Evolutionary conservation across 2,329 filamentous ascomycete genomes (phyloP), one percentile per base, ranked within the genome.

Genomic region (Thelonectria blattea): DNA sequence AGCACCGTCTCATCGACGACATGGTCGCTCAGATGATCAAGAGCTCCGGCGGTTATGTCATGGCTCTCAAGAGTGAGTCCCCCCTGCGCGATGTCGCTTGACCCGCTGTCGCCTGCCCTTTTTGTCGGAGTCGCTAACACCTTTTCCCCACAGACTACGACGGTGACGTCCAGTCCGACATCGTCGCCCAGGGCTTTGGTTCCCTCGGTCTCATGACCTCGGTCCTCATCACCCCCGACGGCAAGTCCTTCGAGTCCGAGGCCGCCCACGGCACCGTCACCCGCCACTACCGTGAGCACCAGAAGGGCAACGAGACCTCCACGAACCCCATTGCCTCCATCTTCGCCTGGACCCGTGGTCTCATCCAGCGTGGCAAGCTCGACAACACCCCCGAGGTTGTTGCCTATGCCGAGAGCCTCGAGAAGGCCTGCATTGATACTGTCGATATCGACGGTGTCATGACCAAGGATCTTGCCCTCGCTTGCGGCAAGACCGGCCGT

Each of bases 11-110:
- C 70, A 98, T 99, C 75, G 95, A 99, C 81, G 95, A 99, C 81
- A 98, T 99, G 95, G 95, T 99, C 66, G 95, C 95, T 51, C 95
- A 99, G 86, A 99, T 99, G 95, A 91, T 99, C 85, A 99, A 99
- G 91, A 95, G 91, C 81, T 88, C 90, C 73, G 95, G 95, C 71
- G 95, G 95, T 65, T 97, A 95, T 81, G 88, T 98, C 76, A 97
- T 98, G 85, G 95, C 95, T 64, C 87, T 98, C 78, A 99, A 99
- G 90, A 98, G 92, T 96, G 76, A 79, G 88, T 83, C 55, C 41
- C 55, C 10, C 30, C n/a, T 37, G 22, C 22, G 17, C 46, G 32
- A 46, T 50, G 53, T 56, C 60, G 22, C 51, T 64, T 54, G 43
- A 59, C 34, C 32, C 24, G 30, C 24, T 47, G 47, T 56, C 42